Conservation (phyloP, 352 stramenopile genomes). For the Pythium rishiriense region DNA sequence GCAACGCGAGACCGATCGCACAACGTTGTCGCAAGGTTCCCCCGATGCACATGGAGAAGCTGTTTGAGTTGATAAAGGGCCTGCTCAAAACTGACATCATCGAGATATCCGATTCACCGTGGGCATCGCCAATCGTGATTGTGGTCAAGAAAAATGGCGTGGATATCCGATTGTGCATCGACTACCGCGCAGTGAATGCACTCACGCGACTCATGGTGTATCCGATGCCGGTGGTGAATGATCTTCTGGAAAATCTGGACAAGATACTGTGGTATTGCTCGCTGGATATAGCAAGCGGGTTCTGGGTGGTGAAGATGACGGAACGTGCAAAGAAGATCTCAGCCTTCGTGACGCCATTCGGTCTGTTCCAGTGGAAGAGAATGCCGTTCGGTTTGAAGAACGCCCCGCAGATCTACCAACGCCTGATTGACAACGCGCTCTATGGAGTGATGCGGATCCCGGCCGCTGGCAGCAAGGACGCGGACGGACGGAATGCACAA, state of each 20-base stretch:
- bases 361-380: constrained; percentile 20
- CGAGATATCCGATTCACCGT: constrained; percentile 15
- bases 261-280: constrained; percentile 23
- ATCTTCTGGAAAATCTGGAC: constrained; percentile 26
- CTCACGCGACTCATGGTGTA: constrained; percentile 31
- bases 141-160: constrained; percentile 43
- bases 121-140: constrained; percentile 42
- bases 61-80: constrained; percentile 35
- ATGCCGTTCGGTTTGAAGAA: constrained; percentile 30
- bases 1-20: constrained; percentile 21
- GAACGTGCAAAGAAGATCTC: constrained; percentile 12
- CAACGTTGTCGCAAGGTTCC: constrained; percentile 23
- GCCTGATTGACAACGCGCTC: constrained; percentile 24
- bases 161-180: constrained; percentile 36
- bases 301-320: constrained; percentile 28
- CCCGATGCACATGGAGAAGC: constrained; percentile 20
- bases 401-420: constrained; percentile 27
- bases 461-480: not conserved
- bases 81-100: constrained; percentile 26
- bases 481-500: not conserved
- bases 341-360: constrained; percentile 24
- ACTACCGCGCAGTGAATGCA: constrained; percentile 27
- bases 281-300: constrained; percentile 28
- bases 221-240: constrained; percentile 27
- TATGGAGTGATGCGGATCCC: constrained; percentile 14